Evolutionary conservation across 495 filamentous ascomycete genomes (phyloP).

Genomic region (Hypoxylon trugodes): DNA sequence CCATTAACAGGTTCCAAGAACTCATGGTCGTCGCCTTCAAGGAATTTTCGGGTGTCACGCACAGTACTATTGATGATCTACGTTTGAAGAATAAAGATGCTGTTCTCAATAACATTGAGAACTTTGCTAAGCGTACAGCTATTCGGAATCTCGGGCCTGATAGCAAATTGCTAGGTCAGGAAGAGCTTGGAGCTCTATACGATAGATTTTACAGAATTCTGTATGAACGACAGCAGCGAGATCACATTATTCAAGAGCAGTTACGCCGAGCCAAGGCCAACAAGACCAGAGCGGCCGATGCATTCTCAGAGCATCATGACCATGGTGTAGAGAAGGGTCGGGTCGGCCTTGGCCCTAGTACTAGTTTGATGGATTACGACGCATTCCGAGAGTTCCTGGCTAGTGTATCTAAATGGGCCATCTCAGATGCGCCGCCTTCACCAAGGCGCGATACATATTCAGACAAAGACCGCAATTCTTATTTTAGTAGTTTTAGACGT

Average conservation of each 20-base stretch:
- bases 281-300: constrained; percentile 62
- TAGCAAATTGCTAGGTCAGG: constrained; percentile 83
- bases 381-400: constrained; percentile 94
- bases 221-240: constrained; percentile 88
- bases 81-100: constrained; percentile 91
- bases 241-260: constrained; percentile 77
- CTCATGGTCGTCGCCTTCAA: constrained; percentile 99
- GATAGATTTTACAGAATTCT: constrained; percentile 91
- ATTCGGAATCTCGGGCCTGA: constrained; percentile 96
- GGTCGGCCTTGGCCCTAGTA: constrained; percentile 87
- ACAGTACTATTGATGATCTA: constrained; percentile 87
- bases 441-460: constrained; percentile 62
- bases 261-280: constrained; percentile 68
- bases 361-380: constrained; percentile 93
- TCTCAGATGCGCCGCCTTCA: constrained; percentile 73
- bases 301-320: constrained; percentile 49
- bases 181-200: constrained; percentile 88
- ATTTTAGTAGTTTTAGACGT: constrained; percentile 58
- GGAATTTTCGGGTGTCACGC: constrained; percentile 94
- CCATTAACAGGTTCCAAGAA: constrained; percentile 95
- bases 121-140: constrained; percentile 93
- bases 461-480: constrained; percentile 60
- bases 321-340: constrained; percentile 74
- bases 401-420: constrained; percentile 87
- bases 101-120: constrained; percentile 91